These are phyloP conservation scores for Xylariales sp. DNA, from an alignment of 2,329 filamentous ascomycete genomes.

Conservation along the genomic window DNA sequence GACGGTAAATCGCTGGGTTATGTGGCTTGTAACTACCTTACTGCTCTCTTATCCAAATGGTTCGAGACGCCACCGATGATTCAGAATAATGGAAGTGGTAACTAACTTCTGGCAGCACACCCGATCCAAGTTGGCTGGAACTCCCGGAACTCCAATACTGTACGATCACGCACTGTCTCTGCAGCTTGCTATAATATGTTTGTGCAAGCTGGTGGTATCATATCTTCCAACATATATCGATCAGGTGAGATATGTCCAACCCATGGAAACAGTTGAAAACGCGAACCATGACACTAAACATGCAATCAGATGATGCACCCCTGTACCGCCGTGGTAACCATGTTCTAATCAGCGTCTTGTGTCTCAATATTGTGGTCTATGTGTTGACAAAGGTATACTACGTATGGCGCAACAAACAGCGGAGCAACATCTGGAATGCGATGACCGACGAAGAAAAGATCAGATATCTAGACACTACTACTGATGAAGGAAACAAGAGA, in stretches of 20 bases:
- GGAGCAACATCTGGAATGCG: slow-evolving; percentile 13
- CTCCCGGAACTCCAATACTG: slow-evolving; percentile 55
- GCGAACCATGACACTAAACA: neutral
- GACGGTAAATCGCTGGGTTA: slow-evolving; percentile 33
- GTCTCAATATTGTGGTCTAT: slow-evolving; percentile 28
- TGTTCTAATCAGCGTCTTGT: slow-evolving; percentile 32
- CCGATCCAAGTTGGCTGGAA: slow-evolving; percentile 17
- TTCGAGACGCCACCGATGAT: slow-evolving; percentile 22
- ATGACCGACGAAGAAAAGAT: slow-evolving; percentile 15
- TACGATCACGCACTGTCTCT: slow-evolving; percentile 58
- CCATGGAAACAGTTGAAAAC: slow-evolving; percentile 34
- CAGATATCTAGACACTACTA: slow-evolving; percentile 16
- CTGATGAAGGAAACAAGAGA: slow-evolving; percentile 17
- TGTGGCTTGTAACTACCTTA: slow-evolving; percentile 36
- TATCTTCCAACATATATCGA: slow-evolving; percentile 30
- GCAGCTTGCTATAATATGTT: slow-evolving; percentile 58
- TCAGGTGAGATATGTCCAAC: slow-evolving; percentile 22
- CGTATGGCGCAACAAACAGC: slow-evolving; percentile 31
- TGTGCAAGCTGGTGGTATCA: slow-evolving; percentile 40
- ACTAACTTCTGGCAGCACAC: slow-evolving; percentile 9
- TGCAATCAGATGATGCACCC: slow-evolving; percentile 38
- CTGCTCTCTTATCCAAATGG: slow-evolving; percentile 35
- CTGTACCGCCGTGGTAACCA: slow-evolving; percentile 40
- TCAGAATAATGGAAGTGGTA: too few relatives aligned
- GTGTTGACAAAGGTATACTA: slow-evolving; percentile 32